Evolutionary conservation across 2,329 filamentous ascomycete species (phyloP).

Genomic region (Coleophoma cylindrospora): DNA sequence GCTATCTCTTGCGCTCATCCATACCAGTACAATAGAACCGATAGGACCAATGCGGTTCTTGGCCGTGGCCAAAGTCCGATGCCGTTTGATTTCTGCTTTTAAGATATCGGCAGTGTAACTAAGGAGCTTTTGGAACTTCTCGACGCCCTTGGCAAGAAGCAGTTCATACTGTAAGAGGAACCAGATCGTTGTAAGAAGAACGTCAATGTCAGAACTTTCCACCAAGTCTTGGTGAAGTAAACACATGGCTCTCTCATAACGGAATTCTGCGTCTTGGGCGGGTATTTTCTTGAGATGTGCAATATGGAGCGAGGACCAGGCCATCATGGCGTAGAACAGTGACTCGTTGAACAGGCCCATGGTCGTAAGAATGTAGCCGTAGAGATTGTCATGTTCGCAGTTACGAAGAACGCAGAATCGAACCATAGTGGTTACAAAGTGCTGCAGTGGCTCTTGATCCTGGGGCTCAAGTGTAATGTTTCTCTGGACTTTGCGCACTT

Average conservation of each 20-base stretch:
- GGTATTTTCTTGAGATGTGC: not conserved
- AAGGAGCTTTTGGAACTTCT: not conserved
- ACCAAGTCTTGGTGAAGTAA: not conserved
- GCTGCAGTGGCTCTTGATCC: not conserved
- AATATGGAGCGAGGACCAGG: not conserved
- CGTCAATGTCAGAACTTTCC: not conserved
- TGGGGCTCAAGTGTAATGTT: not conserved
- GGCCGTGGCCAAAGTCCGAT: not conserved
- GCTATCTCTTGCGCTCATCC: not conserved
- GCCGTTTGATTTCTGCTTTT: not conserved
- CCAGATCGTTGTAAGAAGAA: not conserved
- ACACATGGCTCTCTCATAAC: not conserved
- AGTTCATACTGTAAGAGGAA: not conserved
- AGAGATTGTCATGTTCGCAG: not conserved
- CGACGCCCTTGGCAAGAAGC: not conserved
- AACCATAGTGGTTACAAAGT: not conserved
- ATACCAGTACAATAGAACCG: not conserved
- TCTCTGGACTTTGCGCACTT: too few species aligned
- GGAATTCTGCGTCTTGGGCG: not conserved
- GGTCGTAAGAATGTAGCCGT: not conserved
- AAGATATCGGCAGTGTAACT: not conserved
- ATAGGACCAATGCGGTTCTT: not conserved
- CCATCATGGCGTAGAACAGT: not conserved
- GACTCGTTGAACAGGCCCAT: not conserved
- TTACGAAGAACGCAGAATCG: not conserved